Base-by-base conservation (phyloP, 2,329 filamentous ascomycete genomes). In the Neonectria magnoliae region DNA sequence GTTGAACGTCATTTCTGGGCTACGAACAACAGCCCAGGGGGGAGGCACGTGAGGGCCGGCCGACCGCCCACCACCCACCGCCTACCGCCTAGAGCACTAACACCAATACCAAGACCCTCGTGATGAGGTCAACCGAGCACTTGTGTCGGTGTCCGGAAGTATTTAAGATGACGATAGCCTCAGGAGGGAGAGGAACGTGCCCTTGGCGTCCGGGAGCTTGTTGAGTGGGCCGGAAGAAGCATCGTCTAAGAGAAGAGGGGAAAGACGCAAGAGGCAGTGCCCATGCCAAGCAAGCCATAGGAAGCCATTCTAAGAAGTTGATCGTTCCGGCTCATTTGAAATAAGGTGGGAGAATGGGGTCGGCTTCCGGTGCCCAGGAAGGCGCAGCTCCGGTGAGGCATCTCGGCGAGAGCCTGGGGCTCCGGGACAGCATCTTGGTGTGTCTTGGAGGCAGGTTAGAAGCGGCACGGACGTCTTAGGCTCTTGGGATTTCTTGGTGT, bases 101-200 rank as follows among this genome's bases (percentile, higher is more conserved):
- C 48, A 33, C 10, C 29, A 33, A 33, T 51, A 33, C n/a, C 27
- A 33, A 33, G 29, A 20, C 48, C n/a, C 48, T 51, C 48, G 48
- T 51, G 48, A 51, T 33, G 48, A 33, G n/a, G 27, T n/a, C n/a
- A 51, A 33, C 18, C n/a, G 8, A 38, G n/a, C 10, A 33, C 20
- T 57, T 57, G 31, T 36, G 31, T 36, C 22, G 44, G 20, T 27
- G 22, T 27, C 14, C 14, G 45, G 14, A 16, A 5, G 14, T n/a
- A n/a, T 14, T 38, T 59, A 51, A 59, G 36, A 59, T 59, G 47
- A 59, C n/a, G 33, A 42, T 59, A 22, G 56, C 25, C 36, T 41
- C 22, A 27, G 25, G 25, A n/a, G 36, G 47, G 20, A 44, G 14
- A 58, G 20, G n/a, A 57, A 38, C 33, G 27, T 27, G 14, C n/a